Conservation (phyloP, 129 eudicot species). For the Artemisia argyi region DNA sequence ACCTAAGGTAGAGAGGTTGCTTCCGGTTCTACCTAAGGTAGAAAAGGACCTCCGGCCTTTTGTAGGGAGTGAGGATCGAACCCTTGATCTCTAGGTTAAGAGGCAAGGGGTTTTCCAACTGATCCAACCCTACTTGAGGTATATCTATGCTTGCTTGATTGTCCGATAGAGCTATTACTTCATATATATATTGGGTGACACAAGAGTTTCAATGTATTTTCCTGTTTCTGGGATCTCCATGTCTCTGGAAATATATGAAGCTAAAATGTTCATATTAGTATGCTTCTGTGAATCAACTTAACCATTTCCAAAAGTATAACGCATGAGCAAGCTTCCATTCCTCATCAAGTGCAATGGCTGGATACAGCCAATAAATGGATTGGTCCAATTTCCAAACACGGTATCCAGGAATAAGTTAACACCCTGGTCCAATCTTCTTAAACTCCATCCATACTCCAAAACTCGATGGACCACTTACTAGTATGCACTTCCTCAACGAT, state of each 20-base stretch:
- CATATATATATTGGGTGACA: neutral
- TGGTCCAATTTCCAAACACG: neutral
- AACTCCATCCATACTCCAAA: slow-evolving; percentile 1
- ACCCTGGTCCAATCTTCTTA: slow-evolving; percentile 9
- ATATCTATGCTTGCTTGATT: too few relatives aligned
- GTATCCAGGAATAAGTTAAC: neutral
- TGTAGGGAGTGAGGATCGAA: too few relatives aligned
- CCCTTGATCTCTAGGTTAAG: too few relatives aligned
- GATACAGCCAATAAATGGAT: neutral
- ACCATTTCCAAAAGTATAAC: neutral
- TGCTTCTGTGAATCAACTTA: neutral
- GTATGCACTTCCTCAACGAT: neutral
- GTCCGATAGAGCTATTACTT: neutral
- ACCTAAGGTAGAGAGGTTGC: too few relatives aligned
- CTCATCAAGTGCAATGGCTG: neutral
- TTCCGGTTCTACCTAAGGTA: too few relatives aligned
- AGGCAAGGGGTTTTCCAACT: too few relatives aligned
- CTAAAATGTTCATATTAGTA: too few relatives aligned
- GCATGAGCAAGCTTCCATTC: slow-evolving; percentile 22
- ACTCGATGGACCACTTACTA: neutral
- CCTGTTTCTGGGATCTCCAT: too few relatives aligned
- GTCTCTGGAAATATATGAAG: neutral
- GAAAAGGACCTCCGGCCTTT: too few relatives aligned
- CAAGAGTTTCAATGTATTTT: neutral
- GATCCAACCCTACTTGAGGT: too few relatives aligned